These are phyloP conservation scores for Tetrapisispora arboricola DNA, from an alignment of 805 yeast species.

Conservation along the genomic window DNA sequence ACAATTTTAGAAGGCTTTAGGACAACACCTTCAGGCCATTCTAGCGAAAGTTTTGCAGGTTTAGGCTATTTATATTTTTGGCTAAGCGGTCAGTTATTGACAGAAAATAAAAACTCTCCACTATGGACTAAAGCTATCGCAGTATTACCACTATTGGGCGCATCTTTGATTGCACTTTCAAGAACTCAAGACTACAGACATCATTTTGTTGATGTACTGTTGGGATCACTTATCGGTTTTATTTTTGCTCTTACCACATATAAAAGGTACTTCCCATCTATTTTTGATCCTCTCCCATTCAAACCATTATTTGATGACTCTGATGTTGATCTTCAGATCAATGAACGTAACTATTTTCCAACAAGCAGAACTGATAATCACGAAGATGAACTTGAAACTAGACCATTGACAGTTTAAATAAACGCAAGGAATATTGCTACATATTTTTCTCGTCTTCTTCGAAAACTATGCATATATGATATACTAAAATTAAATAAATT, in stretches of 20 bases:
- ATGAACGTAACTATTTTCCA: conserved; percentile 4
- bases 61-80: conserved; percentile 54
- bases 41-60: conserved; percentile 61
- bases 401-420: conserved; percentile 1
- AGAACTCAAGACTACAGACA: conserved; percentile 91
- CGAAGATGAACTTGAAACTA: conserved; percentile 11
- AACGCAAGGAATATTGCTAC: too few relatives aligned
- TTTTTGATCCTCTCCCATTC: conserved; percentile 27
- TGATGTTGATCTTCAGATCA: conserved; percentile 17
- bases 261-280: conserved; percentile 33
- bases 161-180: conserved; percentile 68
- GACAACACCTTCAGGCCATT: conserved; percentile 78
- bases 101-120: conserved; percentile 41
- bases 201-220: conserved; percentile 73
- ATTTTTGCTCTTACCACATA: conserved; percentile 40
- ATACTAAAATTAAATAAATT: too few relatives aligned
- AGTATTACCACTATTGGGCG: conserved; percentile 51
- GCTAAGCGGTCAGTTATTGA: conserved; percentile 55
- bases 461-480: too few relatives aligned
- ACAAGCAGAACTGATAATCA: conserved; percentile 10
- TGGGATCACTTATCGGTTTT: conserved; percentile 63
- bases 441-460: too few relatives aligned
- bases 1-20: conserved; percentile 60
- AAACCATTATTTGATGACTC: conserved; percentile 35
- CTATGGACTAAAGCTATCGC: conserved; percentile 53